Conservation (phyloP, 2,329 filamentous ascomycete genomes). For the Verticillium nubilum region DNA sequence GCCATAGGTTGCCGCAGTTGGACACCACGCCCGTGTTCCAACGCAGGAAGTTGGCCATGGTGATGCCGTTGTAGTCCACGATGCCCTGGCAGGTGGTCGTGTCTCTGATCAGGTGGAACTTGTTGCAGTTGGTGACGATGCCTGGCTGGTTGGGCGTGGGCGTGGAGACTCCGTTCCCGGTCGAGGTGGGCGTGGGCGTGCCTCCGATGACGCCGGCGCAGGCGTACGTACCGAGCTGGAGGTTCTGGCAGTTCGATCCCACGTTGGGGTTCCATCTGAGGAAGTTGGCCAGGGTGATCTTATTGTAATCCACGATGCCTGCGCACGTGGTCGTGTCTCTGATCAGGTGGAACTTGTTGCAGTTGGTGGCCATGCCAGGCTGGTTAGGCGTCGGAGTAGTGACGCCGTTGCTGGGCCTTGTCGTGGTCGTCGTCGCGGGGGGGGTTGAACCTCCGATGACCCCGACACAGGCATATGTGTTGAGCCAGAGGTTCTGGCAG, state of each 20-base stretch:
- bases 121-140: constrained; percentile 14
- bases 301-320: constrained; percentile 14
- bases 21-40: constrained; percentile 12
- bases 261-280: constrained; percentile 14
- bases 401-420: not conserved
- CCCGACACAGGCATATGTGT: too few relatives aligned
- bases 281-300: constrained; percentile 18
- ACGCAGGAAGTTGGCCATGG: constrained; percentile 7
- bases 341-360: constrained; percentile 13
- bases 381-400: constrained; percentile 10
- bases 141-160: constrained; percentile 9
- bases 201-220: constrained; percentile 9
- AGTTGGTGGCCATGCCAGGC: constrained; percentile 12
- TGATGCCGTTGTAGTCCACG: constrained; percentile 3
- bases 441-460: too few relatives aligned
- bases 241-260: constrained; percentile 5
- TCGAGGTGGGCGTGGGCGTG: not conserved
- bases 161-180: constrained; percentile 5
- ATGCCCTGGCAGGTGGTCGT: constrained; percentile 9
- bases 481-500: too few relatives aligned
- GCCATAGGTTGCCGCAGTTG: constrained; percentile 10
- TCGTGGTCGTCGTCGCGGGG: too few relatives aligned
- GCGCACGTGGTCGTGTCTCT: constrained; percentile 15
- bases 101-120: constrained; percentile 9
- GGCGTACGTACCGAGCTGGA: constrained; percentile 9